Conservation (phyloP, 2,329 filamentous ascomycete genomes). For the Penicillium paneum region DNA sequence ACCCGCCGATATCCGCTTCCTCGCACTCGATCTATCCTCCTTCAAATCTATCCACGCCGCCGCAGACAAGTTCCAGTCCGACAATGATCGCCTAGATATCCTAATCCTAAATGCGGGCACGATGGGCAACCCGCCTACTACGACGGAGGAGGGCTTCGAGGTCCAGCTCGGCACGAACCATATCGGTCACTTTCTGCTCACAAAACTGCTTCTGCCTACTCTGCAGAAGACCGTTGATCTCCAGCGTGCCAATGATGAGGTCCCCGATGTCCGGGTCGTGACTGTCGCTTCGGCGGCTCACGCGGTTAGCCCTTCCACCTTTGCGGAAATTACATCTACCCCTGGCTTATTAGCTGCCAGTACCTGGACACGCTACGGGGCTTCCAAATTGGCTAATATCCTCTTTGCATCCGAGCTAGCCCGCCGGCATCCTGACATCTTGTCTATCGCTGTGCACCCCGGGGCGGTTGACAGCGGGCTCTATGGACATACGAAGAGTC, state of each 20-base stretch:
- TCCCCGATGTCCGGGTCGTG: slow-evolving; percentile 31
- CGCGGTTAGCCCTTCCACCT: slow-evolving; percentile 30
- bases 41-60: slow-evolving; percentile 49
- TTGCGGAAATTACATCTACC: slow-evolving; percentile 40
- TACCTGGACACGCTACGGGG: slow-evolving; percentile 49
- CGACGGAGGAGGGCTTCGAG: slow-evolving; percentile 44
- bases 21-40: slow-evolving; percentile 52
- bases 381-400: slow-evolving; percentile 53
- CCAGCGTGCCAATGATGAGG: slow-evolving; percentile 30
- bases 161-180: slow-evolving; percentile 49
- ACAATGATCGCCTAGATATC: slow-evolving; percentile 44
- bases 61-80: slow-evolving; percentile 41
- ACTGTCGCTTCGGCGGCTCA: slow-evolving; percentile 39
- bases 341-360: slow-evolving; percentile 32
- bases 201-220: slow-evolving; percentile 43
- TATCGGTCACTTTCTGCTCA: slow-evolving; percentile 47
- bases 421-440: slow-evolving; percentile 43
- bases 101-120: slow-evolving; percentile 49
- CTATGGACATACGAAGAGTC: slow-evolving; percentile 33
- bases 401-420: slow-evolving; percentile 48
- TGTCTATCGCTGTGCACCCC: slow-evolving; percentile 50
- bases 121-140: slow-evolving; percentile 41
- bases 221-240: slow-evolving; percentile 35
- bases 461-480: slow-evolving; percentile 45
- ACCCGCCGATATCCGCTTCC: slow-evolving; percentile 41